phyloP scores from a whole-genome alignment of 2,329 filamentous ascomycete genomes.

The Clonostachys byssicola region DNA sequence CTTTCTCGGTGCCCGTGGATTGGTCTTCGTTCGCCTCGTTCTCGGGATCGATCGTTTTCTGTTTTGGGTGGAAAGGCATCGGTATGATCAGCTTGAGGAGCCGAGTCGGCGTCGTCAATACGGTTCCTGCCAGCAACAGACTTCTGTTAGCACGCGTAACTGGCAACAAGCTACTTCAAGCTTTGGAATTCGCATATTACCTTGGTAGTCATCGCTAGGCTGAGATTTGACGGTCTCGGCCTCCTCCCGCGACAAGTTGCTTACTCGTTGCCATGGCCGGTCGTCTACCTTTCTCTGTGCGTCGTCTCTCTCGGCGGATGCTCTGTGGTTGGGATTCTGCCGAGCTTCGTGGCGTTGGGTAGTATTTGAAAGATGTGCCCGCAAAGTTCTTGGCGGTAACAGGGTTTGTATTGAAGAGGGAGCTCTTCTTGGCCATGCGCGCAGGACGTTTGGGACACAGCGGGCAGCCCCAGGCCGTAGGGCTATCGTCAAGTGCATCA shows the following conservation, averaged over 20 bases:
- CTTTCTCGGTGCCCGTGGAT: slow-evolving; percentile 30
- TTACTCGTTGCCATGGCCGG: slow-evolving; percentile 63
- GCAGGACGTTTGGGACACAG: too few species aligned
- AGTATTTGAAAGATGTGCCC: too few species aligned
- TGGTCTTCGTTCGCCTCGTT: slow-evolving; percentile 24
- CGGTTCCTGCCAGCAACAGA: slow-evolving; percentile 48
- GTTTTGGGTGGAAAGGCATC: slow-evolving; percentile 42
- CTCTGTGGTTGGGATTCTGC: too few species aligned
- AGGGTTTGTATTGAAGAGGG: too few species aligned
- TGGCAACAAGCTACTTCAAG: not conserved
- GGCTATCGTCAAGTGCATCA: too few species aligned
- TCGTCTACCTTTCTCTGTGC: slow-evolving; percentile 53
- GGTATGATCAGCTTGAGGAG: slow-evolving; percentile 80
- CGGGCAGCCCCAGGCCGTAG: too few species aligned
- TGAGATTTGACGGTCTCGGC: slow-evolving; percentile 14
- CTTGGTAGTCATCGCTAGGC: slow-evolving; percentile 19
- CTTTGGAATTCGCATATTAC: not conserved
- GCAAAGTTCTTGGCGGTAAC: too few species aligned
- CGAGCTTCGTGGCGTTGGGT: too few species aligned
- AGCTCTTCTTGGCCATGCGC: too few species aligned
- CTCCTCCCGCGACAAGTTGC: slow-evolving; percentile 29
- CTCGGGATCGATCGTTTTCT: slow-evolving; percentile 34
- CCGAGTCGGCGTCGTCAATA: slow-evolving; percentile 75
- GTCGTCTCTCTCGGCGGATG: not conserved
- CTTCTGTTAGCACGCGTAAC: not conserved